phyloP scores from a whole-genome alignment of 1,284 basidiomycete genomes.

The Agaricales sp. region DNA sequence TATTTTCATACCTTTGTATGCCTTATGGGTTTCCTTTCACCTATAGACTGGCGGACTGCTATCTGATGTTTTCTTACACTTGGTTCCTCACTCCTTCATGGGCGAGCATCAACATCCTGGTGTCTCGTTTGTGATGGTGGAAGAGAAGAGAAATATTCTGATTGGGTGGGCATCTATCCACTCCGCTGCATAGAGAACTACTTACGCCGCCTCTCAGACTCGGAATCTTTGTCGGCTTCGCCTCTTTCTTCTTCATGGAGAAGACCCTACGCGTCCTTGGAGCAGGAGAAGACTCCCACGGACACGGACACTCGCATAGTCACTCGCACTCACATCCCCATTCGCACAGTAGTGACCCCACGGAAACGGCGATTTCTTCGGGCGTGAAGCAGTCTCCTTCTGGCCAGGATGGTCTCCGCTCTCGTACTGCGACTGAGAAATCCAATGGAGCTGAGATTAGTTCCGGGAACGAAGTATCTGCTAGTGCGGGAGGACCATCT shows the following conservation, averaged over 20 bases:
- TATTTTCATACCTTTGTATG: conserved; percentile 5
- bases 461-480: conserved; percentile 20
- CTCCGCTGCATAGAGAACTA: conserved; percentile 4
- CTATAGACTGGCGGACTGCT: conserved; percentile 77
- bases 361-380: conserved; percentile 22
- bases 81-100: conserved; percentile 84
- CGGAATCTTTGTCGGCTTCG: conserved; percentile 77
- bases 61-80: conserved; percentile 84
- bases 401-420: conserved; percentile 26
- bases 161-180: conserved; percentile 48
- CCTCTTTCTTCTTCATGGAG: conserved; percentile 84
- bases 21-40: conserved; percentile 12
- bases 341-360: conserved; percentile 11
- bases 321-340: conserved; percentile 47
- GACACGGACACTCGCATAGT: conserved; percentile 40
- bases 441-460: conserved; percentile 12
- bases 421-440: conserved; percentile 18
- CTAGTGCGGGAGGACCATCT: conserved; percentile 37
- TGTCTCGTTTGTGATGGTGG: conserved; percentile 69
- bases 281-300: conserved; percentile 42
- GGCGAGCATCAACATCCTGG: conserved; percentile 69
- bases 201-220: conserved; percentile 35
- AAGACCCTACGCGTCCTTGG: conserved; percentile 79
- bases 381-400: conserved; percentile 21
- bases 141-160: conserved; percentile 83